phyloP scores from a whole-genome alignment of 768 basidiomycete genomes.

The Tephrocybe sp. region DNA sequence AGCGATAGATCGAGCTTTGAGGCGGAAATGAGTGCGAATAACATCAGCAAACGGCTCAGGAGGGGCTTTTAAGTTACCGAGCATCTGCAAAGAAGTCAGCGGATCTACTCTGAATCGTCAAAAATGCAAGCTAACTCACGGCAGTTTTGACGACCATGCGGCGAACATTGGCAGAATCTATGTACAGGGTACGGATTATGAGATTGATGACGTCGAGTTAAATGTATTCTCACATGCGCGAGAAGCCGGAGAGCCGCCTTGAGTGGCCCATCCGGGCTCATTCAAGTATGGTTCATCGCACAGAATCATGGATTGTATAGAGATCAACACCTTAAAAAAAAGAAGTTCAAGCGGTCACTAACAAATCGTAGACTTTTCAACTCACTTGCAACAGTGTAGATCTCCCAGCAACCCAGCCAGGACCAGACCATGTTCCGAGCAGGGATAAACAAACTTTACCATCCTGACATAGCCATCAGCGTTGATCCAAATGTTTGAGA shows the following conservation, averaged over 20 bases:
- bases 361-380: conserved; percentile 4
- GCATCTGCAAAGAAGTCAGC: conserved; percentile 52
- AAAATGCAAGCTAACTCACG: conserved; percentile 39
- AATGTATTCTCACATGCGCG: conserved; percentile 56
- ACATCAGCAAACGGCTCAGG: conserved; percentile 86
- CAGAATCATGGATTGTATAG: conserved; percentile 95
- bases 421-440: conserved; percentile 90
- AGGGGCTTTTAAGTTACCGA: conserved; percentile 76
- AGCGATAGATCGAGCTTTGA: conserved; percentile 71
- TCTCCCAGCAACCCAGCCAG: conserved; percentile 89
- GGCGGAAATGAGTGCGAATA: conserved; percentile 85
- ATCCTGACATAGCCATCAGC: conserved; percentile 45
- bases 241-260: conserved; percentile 72
- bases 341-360: conserved; percentile 25
- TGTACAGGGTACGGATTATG: background rate
- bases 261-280: conserved; percentile 84
- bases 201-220: background rate
- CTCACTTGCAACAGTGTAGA: conserved; percentile 84
- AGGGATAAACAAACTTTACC: conserved; percentile 94
- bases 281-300: conserved; percentile 94
- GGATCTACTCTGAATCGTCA: background rate
- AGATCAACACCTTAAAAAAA: conserved; percentile 79
- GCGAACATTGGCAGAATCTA: conserved; percentile 90
- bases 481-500: background rate
- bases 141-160: conserved; percentile 91